Base-by-base conservation (phyloP, 2,329 filamentous ascomycete genomes). In the Alternaria viburni region DNA sequence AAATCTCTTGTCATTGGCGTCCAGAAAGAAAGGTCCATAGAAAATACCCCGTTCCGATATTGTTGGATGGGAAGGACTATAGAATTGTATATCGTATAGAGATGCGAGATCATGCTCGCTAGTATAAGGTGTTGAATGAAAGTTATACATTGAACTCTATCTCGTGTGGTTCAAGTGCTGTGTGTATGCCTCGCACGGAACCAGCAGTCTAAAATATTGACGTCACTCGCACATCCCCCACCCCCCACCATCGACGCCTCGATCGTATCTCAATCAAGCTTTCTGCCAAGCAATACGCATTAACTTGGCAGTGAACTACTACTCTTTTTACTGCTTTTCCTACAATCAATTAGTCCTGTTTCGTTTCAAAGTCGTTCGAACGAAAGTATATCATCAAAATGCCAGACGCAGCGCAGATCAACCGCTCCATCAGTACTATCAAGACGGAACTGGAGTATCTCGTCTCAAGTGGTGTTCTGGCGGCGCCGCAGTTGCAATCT, bases 381-480 rank as follows among this genome's bases (percentile, higher is more conserved):
- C 6, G 19, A n/a, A 36, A n/a, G 12, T 8, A 25, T 25, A 25
- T 7, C 13, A 43, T 12, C 12, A 28, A 17, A 13, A 64, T 66
- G 61, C 62, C 67, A 47, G 68, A 72, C 52, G 57, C 64, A 36
- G 63, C 68, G 28, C 68, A 67, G 32, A 52, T 70, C 52, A 68
- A 59, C 26, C 66, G 68, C 28, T 70, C 66, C 8, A 56, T 72
- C 11, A 54, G 61, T 12, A 65, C 61, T 19, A 66, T 69, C 28
- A 61, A 57, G 8, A 71, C 65, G 0, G 69, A 70, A 54, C 61
- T 71, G 1, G 64, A 70, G 19, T 70, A 64, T 54, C 69, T 71
- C 5, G 68, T 66, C 8, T 61, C 63, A 12, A 47, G 61, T 9
- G 68, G 68, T n/a, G 62, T 70, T 15, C 45, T 71, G 15, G 62